Conservation (phyloP, 202 grass and related monocot species). For the Carex arenaria region DNA sequence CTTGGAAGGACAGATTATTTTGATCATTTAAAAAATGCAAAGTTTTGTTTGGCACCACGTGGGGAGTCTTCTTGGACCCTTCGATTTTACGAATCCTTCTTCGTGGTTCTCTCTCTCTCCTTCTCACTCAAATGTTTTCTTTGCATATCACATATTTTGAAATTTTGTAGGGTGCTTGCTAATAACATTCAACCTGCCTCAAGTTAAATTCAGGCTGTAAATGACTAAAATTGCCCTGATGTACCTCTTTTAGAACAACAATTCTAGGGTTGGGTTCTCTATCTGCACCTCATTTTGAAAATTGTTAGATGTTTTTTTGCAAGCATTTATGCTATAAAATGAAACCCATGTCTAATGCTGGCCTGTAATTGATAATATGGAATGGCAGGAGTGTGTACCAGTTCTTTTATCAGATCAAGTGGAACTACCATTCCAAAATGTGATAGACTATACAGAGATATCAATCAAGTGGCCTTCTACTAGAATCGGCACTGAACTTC, state of each 20-base stretch:
- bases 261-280: background rate
- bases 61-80: constrained; percentile 97
- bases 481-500: constrained; percentile 57
- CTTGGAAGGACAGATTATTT: constrained; percentile 82
- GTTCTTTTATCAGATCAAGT: constrained; percentile 94
- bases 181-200: background rate
- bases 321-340: background rate
- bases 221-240: background rate
- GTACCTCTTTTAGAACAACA: background rate
- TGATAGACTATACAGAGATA: constrained; percentile 67
- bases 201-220: background rate
- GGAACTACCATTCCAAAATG: constrained; percentile 87
- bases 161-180: background rate
- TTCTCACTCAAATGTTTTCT: background rate
- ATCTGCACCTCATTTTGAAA: background rate
- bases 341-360: background rate
- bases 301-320: background rate
- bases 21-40: constrained; percentile 91
- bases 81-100: constrained; percentile 83
- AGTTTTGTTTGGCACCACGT: constrained; percentile 93
- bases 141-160: background rate
- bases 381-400: constrained; percentile 79
- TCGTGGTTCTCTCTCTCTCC: constrained; percentile 63
- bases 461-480: constrained; percentile 87
- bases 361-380: constrained; percentile 27